Evolutionary conservation across 2,329 filamentous ascomycete genomes (phyloP).

Genomic region (Cadophora gregata): DNA sequence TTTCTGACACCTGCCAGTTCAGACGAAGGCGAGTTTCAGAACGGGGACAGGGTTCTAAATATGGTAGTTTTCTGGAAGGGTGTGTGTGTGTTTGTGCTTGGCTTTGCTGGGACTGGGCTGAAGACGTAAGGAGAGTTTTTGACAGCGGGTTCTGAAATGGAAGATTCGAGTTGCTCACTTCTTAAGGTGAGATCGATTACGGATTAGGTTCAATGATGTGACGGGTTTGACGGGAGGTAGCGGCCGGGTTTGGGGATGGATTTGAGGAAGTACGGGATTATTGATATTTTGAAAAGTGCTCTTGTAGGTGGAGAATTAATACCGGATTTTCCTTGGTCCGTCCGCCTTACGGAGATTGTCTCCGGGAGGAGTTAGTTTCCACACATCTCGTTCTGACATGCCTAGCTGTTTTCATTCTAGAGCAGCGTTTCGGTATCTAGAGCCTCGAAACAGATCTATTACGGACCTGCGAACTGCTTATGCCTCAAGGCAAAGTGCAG

Average conservation of each 20-base stretch:
- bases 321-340: too few species aligned
- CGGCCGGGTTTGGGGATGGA: neutral
- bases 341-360: neutral
- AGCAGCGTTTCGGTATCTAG: neutral
- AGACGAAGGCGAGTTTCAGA: slow-evolving; percentile 7
- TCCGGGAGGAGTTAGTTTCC: neutral
- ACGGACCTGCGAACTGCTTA: too few species aligned
- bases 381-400: neutral
- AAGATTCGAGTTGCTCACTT: too few species aligned
- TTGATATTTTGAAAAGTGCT: neutral
- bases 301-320: neutral
- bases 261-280: neutral
- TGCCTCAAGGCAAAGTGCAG: neutral
- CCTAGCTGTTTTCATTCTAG: neutral
- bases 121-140: neutral
- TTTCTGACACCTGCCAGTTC: slow-evolving; percentile 5
- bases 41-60: neutral
- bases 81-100: too few species aligned
- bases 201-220: too few species aligned
- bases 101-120: too few species aligned
- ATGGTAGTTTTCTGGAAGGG: neutral
- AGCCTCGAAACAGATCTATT: too few species aligned
- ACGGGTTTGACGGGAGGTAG: neutral
- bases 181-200: too few species aligned
- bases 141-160: neutral